Conservation (phyloP, 1,139 yeast genomes). For the Sugiyamaella pinicola region DNA sequence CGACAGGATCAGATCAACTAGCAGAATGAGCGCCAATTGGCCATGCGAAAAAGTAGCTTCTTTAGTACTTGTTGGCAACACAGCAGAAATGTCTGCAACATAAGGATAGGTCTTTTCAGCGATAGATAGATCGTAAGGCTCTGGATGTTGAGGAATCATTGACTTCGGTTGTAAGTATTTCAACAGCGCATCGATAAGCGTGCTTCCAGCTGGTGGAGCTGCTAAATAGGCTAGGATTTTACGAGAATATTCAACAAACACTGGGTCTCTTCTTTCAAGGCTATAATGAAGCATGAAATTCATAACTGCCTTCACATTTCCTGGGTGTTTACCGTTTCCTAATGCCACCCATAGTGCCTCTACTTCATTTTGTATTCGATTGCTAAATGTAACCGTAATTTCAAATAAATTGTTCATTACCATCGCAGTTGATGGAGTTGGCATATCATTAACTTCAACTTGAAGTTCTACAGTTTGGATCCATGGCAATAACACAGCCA, state of each 20-base stretch:
- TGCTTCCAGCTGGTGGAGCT: slow-evolving; percentile 58
- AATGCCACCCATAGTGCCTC: slow-evolving; percentile 95
- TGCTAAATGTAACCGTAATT: slow-evolving; percentile 76
- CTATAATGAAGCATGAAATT: slow-evolving; percentile 72
- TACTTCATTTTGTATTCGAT: slow-evolving; percentile 76
- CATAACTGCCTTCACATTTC: slow-evolving; percentile 70
- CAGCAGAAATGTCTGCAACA: slow-evolving; percentile 66
- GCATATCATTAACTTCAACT: slow-evolving; percentile 53
- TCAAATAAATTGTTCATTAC: slow-evolving; percentile 81
- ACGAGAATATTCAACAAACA: slow-evolving; percentile 75
- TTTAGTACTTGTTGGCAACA: slow-evolving; percentile 61
- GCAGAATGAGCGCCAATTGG: slow-evolving; percentile 74
- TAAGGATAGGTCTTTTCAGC: slow-evolving; percentile 56
- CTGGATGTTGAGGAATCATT: slow-evolving; percentile 74
- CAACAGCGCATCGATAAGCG: slow-evolving; percentile 65
- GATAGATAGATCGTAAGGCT: slow-evolving; percentile 38
- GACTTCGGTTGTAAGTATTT: slow-evolving; percentile 75
- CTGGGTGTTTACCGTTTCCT: slow-evolving; percentile 66
- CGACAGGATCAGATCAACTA: slow-evolving; percentile 73
- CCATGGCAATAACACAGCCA: slow-evolving; percentile 88
- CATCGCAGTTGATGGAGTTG: slow-evolving; percentile 53
- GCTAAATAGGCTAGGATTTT: slow-evolving; percentile 76
- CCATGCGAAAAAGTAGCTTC: slow-evolving; percentile 84
- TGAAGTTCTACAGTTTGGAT: slow-evolving; percentile 73
- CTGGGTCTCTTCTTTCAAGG: slow-evolving; percentile 67